A percentile compares a stretch with the other conserved stretches of the same genome.
Evolutionary conservation across 441 rosid genomes (phyloP).

Genomic region (Aleurites moluccanus): DNA sequence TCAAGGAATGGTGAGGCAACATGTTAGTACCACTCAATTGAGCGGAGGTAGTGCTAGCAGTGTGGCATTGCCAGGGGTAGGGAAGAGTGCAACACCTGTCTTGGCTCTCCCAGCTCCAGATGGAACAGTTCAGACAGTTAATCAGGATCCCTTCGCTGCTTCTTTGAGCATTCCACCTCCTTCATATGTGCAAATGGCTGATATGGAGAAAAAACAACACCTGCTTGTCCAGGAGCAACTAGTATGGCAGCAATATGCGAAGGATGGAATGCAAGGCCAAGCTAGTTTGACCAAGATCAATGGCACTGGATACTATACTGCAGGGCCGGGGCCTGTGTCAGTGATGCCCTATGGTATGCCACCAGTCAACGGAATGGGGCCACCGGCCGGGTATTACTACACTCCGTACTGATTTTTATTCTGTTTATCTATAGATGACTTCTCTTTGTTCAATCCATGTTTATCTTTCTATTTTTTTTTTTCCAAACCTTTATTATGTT

Average conservation of each 20-base stretch:
- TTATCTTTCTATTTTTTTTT: conserved; percentile 24
- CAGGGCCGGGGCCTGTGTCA: conserved; percentile 44
- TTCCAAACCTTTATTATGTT: conserved; percentile 15
- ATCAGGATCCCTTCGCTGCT: conserved; percentile 96
- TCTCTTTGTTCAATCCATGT: conserved; percentile 33
- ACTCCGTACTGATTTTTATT: conserved; percentile 57
- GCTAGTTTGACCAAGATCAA: conserved; percentile 70
- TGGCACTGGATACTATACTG: conserved; percentile 42
- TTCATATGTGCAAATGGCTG: conserved; percentile 91
- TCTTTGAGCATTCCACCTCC: conserved; percentile 83
- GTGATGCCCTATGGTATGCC: conserved; percentile 83
- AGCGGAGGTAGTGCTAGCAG: no score
- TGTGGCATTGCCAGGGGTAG: no score
- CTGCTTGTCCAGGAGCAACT: conserved; percentile 82
- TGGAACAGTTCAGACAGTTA: conserved; percentile 77
- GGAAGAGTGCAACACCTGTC: conserved; percentile 50
- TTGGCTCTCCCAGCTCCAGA: conserved; percentile 97
- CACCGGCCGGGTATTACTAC: conserved; percentile 70
- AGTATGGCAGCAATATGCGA: conserved; percentile 81
- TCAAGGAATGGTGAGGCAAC: conserved; percentile 75
- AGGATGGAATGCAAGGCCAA: conserved; percentile 93
- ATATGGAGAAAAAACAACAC: conserved; percentile 89
- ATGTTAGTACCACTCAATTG: conserved; percentile 46
- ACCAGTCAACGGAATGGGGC: conserved; percentile 74
- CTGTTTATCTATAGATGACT: conserved; percentile 23